Base-by-base conservation (phyloP, 495 filamentous ascomycete genomes). In the Aspergillus sparsus region DNA sequence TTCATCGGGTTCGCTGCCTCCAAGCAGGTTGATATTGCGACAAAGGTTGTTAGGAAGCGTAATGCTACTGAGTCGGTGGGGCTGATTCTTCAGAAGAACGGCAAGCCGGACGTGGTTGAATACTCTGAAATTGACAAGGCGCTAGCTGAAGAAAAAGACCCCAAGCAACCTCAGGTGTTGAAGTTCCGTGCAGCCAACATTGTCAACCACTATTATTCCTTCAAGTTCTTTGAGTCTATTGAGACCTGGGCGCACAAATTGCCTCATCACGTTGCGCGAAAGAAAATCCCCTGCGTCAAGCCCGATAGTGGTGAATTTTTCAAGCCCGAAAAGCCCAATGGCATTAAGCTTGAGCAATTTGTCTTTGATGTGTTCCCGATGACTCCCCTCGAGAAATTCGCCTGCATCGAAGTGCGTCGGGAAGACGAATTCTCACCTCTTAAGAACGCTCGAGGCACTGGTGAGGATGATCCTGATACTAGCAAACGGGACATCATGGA, bases 191-290 rank as follows among this genome's bases (percentile, higher is more conserved):
- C 94, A 52, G 94, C 93, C 63, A 99, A 99, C 78, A 99, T 99
- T 61, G 94, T 99, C 77, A 99, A 99, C 82, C 94, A 99, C 81
- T 99, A 97, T 83, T 99, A 99, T 80, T 93, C 89, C 36, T 95
- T 92, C 82, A 79, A 84, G 57, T 99, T 97, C 81, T 82, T 99
- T 51, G 89, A 96, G 71, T 87, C 83, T 45, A 96, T 98, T 64
- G 91, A 93, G 52, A 80, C 86, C 64, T 96, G 88, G 87, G 84
- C 85, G 16, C 86, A 93, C 77, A 83, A 84, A 63, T 83, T 99
- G 33, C 94, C 93, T 3, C 95, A 97, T 71, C 94, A 99, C 79
- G 87, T 99, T 49, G 94, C 94, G 36, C 83, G 86, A 68, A 99
- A 99, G 89, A 99, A 99, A 89, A 99, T 99, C 61, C 91, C 93